Evolutionary conservation across 805 yeast genomes (phyloP), one percentile per base, ranked within the genome.

Genomic region (Babjeviella inositovora): DNA sequence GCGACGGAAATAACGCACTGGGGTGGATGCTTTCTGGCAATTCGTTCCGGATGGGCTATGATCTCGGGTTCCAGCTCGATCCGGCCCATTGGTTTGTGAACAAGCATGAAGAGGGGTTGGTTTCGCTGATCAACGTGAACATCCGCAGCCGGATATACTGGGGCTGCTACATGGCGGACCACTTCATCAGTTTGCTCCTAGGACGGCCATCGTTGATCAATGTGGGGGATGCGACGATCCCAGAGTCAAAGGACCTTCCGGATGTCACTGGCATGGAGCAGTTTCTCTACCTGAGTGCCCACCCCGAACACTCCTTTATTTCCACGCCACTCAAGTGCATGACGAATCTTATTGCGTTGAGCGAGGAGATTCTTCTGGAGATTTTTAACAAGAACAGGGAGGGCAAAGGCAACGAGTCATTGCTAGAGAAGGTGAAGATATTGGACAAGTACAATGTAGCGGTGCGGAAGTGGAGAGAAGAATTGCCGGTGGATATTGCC

Each of bases 141-240:
- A 66, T 70, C 25, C 50, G 75, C 28, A 57, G 69, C 23, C 47
- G 80, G 28, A 63, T 70, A 7, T 66, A 64, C 37, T 70, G 80
- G 80, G 79, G 79, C 4, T 59, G 70, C 23, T 70, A 62, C 38
- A 47, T 70, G 27, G 72, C 71, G 3, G 80, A 70, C 39, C 76
- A 68, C 37, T 63, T 70, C 33, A 64, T 70, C 17, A 62, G 73
- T 35, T 43, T 70, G 17, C 47, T 69, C 23, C 42, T 69, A 22
- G 80, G 80, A 3, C 44, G 76, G 24, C 73, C 75, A 0, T 58
- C 72, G 1, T 43, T 61, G 2, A 39, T 70, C 23, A 63, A 68
- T 34, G 50, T 62, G 23, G 53, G 61, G 20, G 71, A 70, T 31
- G 66, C 77, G 1, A 59, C 75, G 1, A 65, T 70, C 8, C 68